These are phyloP conservation scores for Cladophialophora exuberans DNA, from an alignment of 2,329 filamentous ascomycete species.

Conservation along the genomic window DNA sequence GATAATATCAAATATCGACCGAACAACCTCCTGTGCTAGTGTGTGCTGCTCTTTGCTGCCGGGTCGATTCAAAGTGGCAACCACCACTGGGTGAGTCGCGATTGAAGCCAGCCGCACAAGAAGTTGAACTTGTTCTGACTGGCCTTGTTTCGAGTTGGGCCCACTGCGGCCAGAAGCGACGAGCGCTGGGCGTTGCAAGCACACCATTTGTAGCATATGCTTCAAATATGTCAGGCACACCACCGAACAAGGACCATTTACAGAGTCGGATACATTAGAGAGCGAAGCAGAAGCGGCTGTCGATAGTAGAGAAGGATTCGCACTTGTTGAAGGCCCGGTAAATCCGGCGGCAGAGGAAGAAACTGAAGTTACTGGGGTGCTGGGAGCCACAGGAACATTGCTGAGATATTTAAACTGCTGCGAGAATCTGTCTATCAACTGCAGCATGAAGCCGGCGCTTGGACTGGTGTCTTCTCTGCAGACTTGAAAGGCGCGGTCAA, in stretches of 20 bases:
- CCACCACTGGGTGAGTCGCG: slow-evolving; percentile 38
- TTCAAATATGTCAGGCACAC: slow-evolving; percentile 22
- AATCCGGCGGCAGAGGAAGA: slow-evolving; percentile 2
- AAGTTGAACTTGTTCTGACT: slow-evolving; percentile 30
- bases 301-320: slow-evolving; percentile 4
- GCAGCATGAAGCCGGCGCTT: slow-evolving; percentile 19
- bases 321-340: slow-evolving; percentile 3
- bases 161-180: slow-evolving; percentile 4
- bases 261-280: slow-evolving; percentile 13
- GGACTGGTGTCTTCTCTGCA: slow-evolving; percentile 23
- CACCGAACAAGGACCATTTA: slow-evolving; percentile 1
- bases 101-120: slow-evolving; percentile 33
- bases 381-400: neutral
- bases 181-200: slow-evolving; percentile 26
- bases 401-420: slow-evolving; percentile 26
- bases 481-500: slow-evolving; percentile 26
- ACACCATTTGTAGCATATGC: slow-evolving; percentile 29
- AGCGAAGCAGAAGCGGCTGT: slow-evolving; percentile 21
- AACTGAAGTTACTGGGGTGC: neutral
- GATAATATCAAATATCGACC: slow-evolving; percentile 49
- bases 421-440: slow-evolving; percentile 30
- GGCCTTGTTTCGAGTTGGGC: slow-evolving; percentile 25
- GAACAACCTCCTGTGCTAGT: slow-evolving; percentile 22
- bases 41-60: slow-evolving; percentile 20
- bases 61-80: slow-evolving; percentile 30